Evolutionary conservation across 2,329 filamentous ascomycete species (phyloP), one percentile per base, ranked within the genome.

Genomic region (Cytospora chrysosperma): DNA sequence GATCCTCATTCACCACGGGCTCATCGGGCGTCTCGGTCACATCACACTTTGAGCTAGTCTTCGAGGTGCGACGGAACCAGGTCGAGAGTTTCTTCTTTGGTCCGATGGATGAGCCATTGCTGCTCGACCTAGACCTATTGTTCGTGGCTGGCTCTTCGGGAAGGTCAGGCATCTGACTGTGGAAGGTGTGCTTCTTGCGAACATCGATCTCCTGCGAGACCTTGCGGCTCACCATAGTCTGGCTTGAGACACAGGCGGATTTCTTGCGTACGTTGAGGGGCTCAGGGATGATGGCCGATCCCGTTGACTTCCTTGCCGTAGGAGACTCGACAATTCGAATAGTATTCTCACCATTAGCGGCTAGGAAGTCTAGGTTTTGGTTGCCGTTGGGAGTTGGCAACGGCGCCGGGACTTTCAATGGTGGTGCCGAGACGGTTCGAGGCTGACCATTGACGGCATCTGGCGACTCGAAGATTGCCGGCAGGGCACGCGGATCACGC

Each of bases 291-390:
- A 74, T 71, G 1, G 75, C 70, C 3, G 73, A 72, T 30, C 70
- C 60, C 3, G 74, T 69, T 4, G 73, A 72, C 53, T 70, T 74
- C n/a, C 69, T 67, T 3, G 71, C 72, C 1, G 75, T 75, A 4
- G 81, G 79, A 3, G 83, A 83, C 63, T 80, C 74, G n/a, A 86
- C 83, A 6, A 86, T 72, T 7, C 83, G 81, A 68, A 86, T 86
- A 0, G 82, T 85, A 56, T 82, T 78, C 62, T 82, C 78, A 3
- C 78, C 77, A 26, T 43, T 61, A 34, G 74, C 76, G 56, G 77
- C 75, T 9, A 85, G 71, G 67, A 79, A 82, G 28, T 81, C 77
- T 8, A 83, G 69, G 15, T 75, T 76, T 17, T 69, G 73, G 49
- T 73, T 72, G n/a, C 78, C 77, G 51, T 71, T 67, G 51, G 65